Percentiles rank a stretch among this genome's conserved stretches.
Conservation (phyloP, 495 filamentous ascomycete genomes). For the Aspergillus indologenus region DNA sequence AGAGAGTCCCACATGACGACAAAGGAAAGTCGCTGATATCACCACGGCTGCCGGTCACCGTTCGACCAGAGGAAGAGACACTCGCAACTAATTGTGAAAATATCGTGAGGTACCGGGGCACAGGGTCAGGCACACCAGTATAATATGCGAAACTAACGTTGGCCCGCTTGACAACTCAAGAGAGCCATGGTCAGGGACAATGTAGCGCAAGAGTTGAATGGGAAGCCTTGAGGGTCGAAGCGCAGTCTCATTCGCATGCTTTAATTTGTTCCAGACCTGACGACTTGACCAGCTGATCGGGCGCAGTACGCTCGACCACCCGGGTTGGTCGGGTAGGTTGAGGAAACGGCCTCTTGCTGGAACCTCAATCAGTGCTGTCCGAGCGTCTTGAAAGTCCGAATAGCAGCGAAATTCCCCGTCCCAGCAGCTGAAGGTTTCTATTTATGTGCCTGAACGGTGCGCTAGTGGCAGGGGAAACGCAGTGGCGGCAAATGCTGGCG, state of each 20-base stretch:
- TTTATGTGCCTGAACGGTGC: not conserved
- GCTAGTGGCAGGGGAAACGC: not conserved
- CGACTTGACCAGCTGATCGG: conserved; percentile 1
- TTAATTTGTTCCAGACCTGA: not conserved
- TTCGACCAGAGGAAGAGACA: not conserved
- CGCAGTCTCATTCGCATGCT: not conserved
- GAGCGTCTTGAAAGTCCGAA: not conserved
- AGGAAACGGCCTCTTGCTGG: not conserved
- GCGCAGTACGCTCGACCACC: not conserved
- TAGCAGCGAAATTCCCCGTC: not conserved
- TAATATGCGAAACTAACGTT: not conserved
- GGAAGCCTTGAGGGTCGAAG: not conserved
- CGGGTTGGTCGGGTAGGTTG: not conserved
- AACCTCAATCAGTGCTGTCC: not conserved
- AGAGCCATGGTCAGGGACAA: not conserved
- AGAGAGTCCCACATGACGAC: conserved; percentile 12
- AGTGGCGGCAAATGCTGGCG: not conserved
- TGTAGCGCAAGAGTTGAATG: not conserved
- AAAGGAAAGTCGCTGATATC: not conserved
- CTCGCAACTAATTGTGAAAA: not conserved
- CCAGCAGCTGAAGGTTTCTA: not conserved
- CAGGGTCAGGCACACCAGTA: not conserved
- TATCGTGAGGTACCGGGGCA: not conserved
- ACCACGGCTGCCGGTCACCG: not conserved
- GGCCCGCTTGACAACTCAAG: not conserved